Evolutionary conservation across 225 moss, liverwort and hornwort genomes (phyloP), one percentile per base, ranked within the genome.

Genomic region (Neckera pumila): DNA sequence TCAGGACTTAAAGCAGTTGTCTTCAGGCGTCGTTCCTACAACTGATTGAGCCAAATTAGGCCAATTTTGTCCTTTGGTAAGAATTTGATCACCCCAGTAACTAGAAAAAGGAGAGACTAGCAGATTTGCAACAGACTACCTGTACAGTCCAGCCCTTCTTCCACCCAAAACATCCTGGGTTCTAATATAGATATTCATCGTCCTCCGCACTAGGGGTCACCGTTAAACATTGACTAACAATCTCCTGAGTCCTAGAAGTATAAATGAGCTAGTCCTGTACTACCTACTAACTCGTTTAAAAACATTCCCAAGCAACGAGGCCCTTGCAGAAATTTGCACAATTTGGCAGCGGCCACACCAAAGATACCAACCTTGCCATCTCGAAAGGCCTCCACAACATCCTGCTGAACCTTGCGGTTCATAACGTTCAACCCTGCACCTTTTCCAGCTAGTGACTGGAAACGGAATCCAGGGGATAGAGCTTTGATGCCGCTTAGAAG

Each of bases 301-400:
- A 79, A 58, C 47, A 66, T 51, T 84, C 61, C 47, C 38, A 80
- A 87, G 64, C 79, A 56, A 72, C 47, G 62, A 88, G 43, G 43
- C 40, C 49, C 81, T 69, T 57, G 77, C 78, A 87, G 66, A 82
- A 87, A 72, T 33, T 86, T 33, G 61, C 59, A 88, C 82, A 79
- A 69, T 30, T 88, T 84, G 64, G 58, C 25, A 84, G 76, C 53
- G 70, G 18, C 36, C 64, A 89, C 78, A 82, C 36, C 82, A 59
- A 70, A 75, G 72, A 86, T 84, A 87, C 83, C 58, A 88, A 97
- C 98, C 97, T 97, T 91, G 85, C 96, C 95, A 83, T 95, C 90
- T 81, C 99, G 97, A 82, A 99, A 99, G 87, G 94, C 91, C 60
- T 96, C 96, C 81, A 99, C 93, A 60, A 95, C 92, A 65, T 92